phyloP scores from a whole-genome alignment of 495 filamentous ascomycete species.

The Parathielavia appendiculata region DNA sequence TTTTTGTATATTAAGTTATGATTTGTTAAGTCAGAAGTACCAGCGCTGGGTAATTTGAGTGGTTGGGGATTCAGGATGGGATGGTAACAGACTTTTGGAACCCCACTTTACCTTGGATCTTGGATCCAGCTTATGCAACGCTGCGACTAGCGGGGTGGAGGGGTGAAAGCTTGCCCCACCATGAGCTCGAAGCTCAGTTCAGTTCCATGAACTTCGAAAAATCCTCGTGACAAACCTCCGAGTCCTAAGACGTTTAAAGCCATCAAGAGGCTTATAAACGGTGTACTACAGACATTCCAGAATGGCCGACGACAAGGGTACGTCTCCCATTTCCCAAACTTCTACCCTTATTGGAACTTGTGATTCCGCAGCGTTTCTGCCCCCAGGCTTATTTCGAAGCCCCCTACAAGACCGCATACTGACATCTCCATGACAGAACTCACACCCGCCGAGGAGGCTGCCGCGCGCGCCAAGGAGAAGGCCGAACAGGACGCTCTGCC shows the following conservation, averaged over 20 bases:
- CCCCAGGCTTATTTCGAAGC: too few relatives aligned
- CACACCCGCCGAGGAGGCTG: conserved; percentile 58
- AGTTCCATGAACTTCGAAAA: conserved; percentile 28
- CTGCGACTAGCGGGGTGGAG: conserved; percentile 4
- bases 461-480: conserved; percentile 68
- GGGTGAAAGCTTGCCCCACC: conserved; percentile 16
- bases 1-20: too few relatives aligned
- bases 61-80: too few relatives aligned
- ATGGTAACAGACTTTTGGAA: too few relatives aligned
- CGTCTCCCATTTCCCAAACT: not conserved
- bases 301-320: conserved; percentile 33
- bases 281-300: not conserved
- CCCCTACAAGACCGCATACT: conserved; percentile 9
- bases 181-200: conserved; percentile 9
- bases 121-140: not conserved
- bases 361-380: too few relatives aligned
- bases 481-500: conserved; percentile 88
- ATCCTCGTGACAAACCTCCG: not conserved
- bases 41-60: too few relatives aligned
- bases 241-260: not conserved
- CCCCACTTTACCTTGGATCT: not conserved
- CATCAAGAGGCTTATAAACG: not conserved
- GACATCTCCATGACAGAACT: conserved; percentile 38
- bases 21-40: too few relatives aligned
- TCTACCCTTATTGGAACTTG: too few relatives aligned